Percentiles rank a stretch among this genome's conserved stretches.
phyloP scores from a whole-genome alignment of 108 stramenopile genomes.

The Pseudonitzschia delicatissima region DNA sequence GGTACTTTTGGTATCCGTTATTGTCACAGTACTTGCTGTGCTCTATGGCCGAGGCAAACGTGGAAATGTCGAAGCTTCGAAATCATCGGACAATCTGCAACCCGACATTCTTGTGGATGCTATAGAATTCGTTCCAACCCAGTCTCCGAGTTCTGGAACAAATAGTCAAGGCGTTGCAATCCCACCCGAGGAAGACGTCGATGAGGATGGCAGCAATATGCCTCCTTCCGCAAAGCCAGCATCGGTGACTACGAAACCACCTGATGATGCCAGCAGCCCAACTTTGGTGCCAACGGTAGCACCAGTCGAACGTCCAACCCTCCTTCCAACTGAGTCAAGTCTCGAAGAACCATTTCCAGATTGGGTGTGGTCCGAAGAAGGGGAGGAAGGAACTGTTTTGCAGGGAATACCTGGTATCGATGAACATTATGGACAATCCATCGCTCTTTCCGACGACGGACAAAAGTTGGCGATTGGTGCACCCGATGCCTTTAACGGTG shows the following conservation, averaged over 20 bases:
- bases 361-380: slow-evolving; percentile 6
- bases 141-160: too few species aligned
- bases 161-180: too few species aligned
- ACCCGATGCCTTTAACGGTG: slow-evolving; percentile 6
- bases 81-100: too few species aligned
- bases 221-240: too few species aligned
- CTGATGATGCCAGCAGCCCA: not conserved
- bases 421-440: slow-evolving; percentile 32
- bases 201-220: too few species aligned
- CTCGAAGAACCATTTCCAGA: not conserved
- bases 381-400: not conserved
- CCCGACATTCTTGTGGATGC: too few species aligned
- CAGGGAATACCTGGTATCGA: not conserved
- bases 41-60: not conserved
- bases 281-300: not conserved
- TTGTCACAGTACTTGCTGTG: not conserved
- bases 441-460: slow-evolving; percentile 44
- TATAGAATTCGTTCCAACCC: too few species aligned
- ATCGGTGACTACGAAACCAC: not conserved
- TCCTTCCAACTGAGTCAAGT: not conserved
- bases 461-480: slow-evolving; percentile 43
- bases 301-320: not conserved
- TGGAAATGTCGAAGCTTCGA: too few species aligned
- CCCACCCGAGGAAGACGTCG: too few species aligned
- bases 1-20: not conserved